Conservation (phyloP, 208 protist genomes). For the Leishmania tarentolae region DNA sequence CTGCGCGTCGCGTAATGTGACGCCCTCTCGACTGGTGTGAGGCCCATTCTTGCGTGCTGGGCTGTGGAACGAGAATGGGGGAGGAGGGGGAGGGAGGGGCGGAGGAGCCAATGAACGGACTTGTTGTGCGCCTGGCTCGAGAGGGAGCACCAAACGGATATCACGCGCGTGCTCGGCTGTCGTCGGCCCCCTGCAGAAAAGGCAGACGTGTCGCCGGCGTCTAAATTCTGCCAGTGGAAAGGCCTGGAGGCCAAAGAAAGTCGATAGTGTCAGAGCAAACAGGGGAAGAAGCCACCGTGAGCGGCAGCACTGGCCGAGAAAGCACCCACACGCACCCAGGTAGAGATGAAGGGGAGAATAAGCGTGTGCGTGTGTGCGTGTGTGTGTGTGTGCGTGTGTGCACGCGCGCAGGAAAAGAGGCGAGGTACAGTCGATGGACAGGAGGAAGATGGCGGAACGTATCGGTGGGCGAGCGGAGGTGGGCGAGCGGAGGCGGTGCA, state of each 20-base stretch:
- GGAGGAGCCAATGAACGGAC: background rate
- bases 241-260: background rate
- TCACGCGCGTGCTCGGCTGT: background rate
- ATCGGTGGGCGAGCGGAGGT: background rate
- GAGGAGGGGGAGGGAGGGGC: too few relatives aligned
- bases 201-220: background rate
- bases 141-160: background rate
- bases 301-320: background rate
- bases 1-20: conserved; percentile 69
- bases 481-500: background rate
- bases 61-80: background rate
- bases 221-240: background rate
- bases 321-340: background rate
- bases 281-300: background rate
- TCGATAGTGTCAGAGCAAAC: background rate
- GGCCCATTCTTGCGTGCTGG: conserved; percentile 13
- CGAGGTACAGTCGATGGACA: background rate
- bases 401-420: too few relatives aligned
- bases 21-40: conserved; percentile 50
- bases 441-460: too few relatives aligned
- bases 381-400: background rate
- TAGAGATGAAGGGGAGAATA: background rate
- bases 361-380: background rate
- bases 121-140: background rate
- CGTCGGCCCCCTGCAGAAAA: background rate